phyloP scores from a whole-genome alignment of 495 filamentous ascomycete species.

The Aspergillus kassunensis region DNA sequence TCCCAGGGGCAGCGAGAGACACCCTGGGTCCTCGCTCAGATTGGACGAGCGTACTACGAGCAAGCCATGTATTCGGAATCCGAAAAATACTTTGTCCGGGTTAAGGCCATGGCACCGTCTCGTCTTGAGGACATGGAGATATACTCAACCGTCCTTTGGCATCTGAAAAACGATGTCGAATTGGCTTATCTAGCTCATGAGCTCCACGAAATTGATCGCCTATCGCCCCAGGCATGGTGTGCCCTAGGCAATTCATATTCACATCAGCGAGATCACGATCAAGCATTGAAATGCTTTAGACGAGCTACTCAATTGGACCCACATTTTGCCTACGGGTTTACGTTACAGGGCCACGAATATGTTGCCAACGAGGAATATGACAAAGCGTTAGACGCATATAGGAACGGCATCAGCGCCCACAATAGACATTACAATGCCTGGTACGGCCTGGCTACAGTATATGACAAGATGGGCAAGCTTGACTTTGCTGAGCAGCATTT shows the following conservation, averaged over 20 bases:
- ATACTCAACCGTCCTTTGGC: slow-evolving; percentile 96
- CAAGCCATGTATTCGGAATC: slow-evolving; percentile 78
- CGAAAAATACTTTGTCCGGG: slow-evolving; percentile 74
- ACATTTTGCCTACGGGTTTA: slow-evolving; percentile 91
- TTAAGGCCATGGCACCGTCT: slow-evolving; percentile 71
- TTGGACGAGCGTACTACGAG: slow-evolving; percentile 87
- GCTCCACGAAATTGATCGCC: slow-evolving; percentile 75
- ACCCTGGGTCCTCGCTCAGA: slow-evolving; percentile 88
- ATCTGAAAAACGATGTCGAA: slow-evolving; percentile 85
- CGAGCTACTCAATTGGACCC: slow-evolving; percentile 86
- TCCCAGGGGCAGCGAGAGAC: slow-evolving; percentile 78
- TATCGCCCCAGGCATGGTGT: slow-evolving; percentile 94
- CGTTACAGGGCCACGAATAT: slow-evolving; percentile 93
- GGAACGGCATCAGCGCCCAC: slow-evolving; percentile 77
- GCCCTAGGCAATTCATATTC: slow-evolving; percentile 93
- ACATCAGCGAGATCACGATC: slow-evolving; percentile 89
- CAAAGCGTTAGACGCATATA: slow-evolving; percentile 82
- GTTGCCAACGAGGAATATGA: slow-evolving; percentile 97
- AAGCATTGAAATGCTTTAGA: slow-evolving; percentile 92
- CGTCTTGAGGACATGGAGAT: slow-evolving; percentile 92
- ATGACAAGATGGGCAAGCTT: slow-evolving; percentile 90
- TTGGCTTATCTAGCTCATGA: slow-evolving; percentile 89
- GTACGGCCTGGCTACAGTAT: slow-evolving; percentile 90
- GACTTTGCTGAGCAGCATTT: slow-evolving; percentile 90
- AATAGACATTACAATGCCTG: slow-evolving; percentile 93